A percentile compares a stretch with the other conserved stretches of the same genome.
These are phyloP conservation scores for Anisodus tanguticus DNA, from an alignment of 257 asterid genomes.

Conservation along the genomic window DNA sequence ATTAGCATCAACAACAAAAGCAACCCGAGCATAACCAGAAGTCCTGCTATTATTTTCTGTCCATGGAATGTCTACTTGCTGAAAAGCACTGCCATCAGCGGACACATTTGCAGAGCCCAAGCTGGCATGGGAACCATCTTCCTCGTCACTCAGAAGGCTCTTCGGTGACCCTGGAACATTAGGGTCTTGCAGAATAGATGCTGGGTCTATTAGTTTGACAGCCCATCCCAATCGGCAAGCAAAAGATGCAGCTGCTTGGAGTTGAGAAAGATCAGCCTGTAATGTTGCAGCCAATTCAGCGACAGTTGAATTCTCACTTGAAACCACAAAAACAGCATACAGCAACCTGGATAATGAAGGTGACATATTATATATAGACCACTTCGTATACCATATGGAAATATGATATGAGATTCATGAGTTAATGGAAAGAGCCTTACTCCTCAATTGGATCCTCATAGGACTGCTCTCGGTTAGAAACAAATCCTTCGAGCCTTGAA, in stretches of 20 bases:
- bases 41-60: constrained; percentile 62
- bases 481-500: constrained; percentile 99
- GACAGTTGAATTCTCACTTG: constrained; percentile 97
- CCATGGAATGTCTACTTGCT: constrained; percentile 74
- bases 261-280: constrained; percentile 96
- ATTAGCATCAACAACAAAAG: constrained; percentile 98
- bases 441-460: constrained; percentile 99
- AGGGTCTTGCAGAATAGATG: constrained; percentile 87
- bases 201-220: constrained; percentile 88
- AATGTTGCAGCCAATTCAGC: constrained; percentile 90
- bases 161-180: constrained; percentile 69
- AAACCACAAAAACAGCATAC: constrained; percentile 98
- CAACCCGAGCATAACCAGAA: constrained; percentile 87
- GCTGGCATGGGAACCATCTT: constrained; percentile 62
- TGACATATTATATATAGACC: constrained; percentile 38
- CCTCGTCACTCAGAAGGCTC: constrained; percentile 75
- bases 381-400: constrained; percentile 30
- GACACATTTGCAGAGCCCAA: constrained; percentile 58
- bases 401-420: constrained; percentile 35
- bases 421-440: constrained; percentile 54
- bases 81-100: constrained; percentile 62
- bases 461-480: constrained; percentile 96
- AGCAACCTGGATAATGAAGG: constrained; percentile 76
- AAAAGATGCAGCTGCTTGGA: constrained; percentile 99
- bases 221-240: constrained; percentile 99